phyloP scores from a whole-genome alignment of 805 yeast genomes.

The Schizosaccharomyces lindneri region DNA sequence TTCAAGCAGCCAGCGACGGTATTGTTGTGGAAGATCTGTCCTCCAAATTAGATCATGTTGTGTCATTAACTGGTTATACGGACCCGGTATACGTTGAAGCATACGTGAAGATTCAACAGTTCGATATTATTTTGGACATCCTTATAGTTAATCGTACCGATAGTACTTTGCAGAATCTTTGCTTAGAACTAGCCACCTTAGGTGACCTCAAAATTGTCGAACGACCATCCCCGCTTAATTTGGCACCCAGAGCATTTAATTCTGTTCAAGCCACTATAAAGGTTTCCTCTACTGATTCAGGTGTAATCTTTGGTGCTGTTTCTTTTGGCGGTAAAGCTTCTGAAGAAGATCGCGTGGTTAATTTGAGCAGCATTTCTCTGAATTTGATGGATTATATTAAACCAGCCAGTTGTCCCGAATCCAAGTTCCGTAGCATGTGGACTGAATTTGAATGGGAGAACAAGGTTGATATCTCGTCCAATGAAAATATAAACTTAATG shows the following conservation, averaged over 20 bases:
- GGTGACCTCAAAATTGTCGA: constrained; percentile 92
- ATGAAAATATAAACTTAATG: constrained; percentile 39
- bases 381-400: constrained; percentile 93
- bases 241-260: constrained; percentile 95
- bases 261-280: constrained; percentile 69
- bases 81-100: constrained; percentile 98
- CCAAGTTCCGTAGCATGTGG: constrained; percentile 92
- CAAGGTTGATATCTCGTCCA: constrained; percentile 60
- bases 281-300: constrained; percentile 93
- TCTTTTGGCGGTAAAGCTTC: constrained; percentile 91
- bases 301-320: constrained; percentile 91
- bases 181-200: constrained; percentile 83
- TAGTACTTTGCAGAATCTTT: constrained; percentile 62
- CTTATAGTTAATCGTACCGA: constrained; percentile 84
- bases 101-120: constrained; percentile 83
- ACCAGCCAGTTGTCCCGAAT: constrained; percentile 77
- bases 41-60: constrained; percentile 65
- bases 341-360: constrained; percentile 67
- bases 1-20: constrained; percentile 26
- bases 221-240: constrained; percentile 64
- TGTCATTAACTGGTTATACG: constrained; percentile 90
- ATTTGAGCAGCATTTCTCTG: constrained; percentile 79
- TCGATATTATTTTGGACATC: constrained; percentile 83
- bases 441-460: constrained; percentile 98
- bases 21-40: constrained; percentile 24